These are phyloP conservation scores for Sugiyamaella marilandica DNA, from an alignment of 805 yeast genomes.

Conservation along the genomic window DNA sequence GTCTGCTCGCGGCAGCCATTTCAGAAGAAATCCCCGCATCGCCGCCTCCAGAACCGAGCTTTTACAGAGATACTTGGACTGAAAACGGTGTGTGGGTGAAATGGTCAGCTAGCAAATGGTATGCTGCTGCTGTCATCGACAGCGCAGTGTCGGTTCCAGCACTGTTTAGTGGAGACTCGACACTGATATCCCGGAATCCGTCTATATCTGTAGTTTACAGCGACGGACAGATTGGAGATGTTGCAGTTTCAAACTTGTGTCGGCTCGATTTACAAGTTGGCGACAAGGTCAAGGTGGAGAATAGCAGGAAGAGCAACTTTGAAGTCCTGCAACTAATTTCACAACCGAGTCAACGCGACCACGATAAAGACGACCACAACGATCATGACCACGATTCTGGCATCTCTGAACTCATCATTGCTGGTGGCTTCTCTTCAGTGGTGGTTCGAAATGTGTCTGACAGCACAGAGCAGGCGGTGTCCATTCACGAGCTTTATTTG, in stretches of 20 bases:
- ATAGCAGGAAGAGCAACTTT: constrained; percentile 13
- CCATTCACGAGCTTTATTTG: constrained; percentile 11
- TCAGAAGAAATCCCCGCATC: neutral
- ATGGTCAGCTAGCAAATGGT: constrained; percentile 4
- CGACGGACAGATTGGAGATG: constrained; percentile 12
- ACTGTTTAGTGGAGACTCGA: neutral
- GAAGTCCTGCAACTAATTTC: constrained; percentile 12
- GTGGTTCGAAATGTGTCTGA: neutral
- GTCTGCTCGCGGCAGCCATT: neutral
- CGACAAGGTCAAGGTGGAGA: constrained; percentile 19
- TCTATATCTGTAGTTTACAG: constrained; percentile 9
- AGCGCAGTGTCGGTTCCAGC: neutral
- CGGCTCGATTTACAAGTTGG: constrained; percentile 18
- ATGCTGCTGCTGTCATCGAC: constrained; percentile 2
- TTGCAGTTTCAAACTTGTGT: neutral
- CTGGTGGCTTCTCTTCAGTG: neutral
- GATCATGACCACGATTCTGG: too few species aligned
- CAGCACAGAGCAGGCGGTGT: neutral
- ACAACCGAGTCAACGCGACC: neutral
- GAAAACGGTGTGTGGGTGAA: constrained; percentile 6
- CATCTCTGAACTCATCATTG: neutral
- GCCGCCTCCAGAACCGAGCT: neutral
- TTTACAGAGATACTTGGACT: neutral
- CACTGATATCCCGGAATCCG: neutral
- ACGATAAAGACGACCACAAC: neutral